Percentiles rank a stretch among this genome's conserved stretches.
phyloP scores from a whole-genome alignment of 2,329 filamentous ascomycete species.

The Daldinia sp. region DNA sequence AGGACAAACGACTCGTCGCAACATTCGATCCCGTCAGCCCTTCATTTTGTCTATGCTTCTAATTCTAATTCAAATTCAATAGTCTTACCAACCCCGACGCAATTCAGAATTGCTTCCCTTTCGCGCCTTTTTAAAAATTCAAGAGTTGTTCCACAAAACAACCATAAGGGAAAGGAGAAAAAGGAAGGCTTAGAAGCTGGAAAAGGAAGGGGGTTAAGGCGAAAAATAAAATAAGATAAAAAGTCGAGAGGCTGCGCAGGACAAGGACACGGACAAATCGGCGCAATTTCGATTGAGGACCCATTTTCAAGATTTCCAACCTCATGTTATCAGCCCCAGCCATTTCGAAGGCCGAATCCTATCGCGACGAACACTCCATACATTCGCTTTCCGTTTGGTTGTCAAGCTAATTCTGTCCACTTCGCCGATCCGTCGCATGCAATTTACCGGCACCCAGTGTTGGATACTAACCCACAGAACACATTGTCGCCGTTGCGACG shows the following conservation, averaged over 20 bases:
- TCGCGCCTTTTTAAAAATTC: slow-evolving; percentile 10
- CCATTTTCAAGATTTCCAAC: slow-evolving; percentile 43
- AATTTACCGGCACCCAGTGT: slow-evolving; percentile 17
- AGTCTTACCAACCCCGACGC: slow-evolving; percentile 14
- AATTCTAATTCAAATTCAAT: slow-evolving; percentile 11
- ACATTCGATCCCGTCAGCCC: slow-evolving; percentile 38
- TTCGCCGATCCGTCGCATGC: slow-evolving; percentile 21
- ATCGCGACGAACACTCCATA: slow-evolving; percentile 33
- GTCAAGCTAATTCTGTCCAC: slow-evolving; percentile 20
- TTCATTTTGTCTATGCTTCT: slow-evolving; percentile 34
- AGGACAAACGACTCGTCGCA: slow-evolving; percentile 40
- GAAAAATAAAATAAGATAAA: slow-evolving; percentile 36
- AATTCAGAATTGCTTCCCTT: slow-evolving; percentile 12
- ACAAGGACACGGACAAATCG: slow-evolving; percentile 37
- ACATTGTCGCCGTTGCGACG: slow-evolving; percentile 31
- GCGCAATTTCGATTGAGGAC: slow-evolving; percentile 39
- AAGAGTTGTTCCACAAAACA: slow-evolving; percentile 9
- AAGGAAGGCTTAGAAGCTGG: slow-evolving; percentile 28
- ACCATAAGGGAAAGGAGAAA: slow-evolving; percentile 28
- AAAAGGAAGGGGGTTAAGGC: slow-evolving; percentile 16
- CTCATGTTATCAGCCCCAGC: slow-evolving; percentile 47
- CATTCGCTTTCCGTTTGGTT: slow-evolving; percentile 29
- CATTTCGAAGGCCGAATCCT: slow-evolving; percentile 42
- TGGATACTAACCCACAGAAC: slow-evolving; percentile 26
- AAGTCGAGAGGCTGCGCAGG: slow-evolving; percentile 45